Percentiles rank a stretch among this genome's conserved stretches.
Evolutionary conservation across 805 yeast species (phyloP).

Genomic region (Myxozyma melibiosi): DNA sequence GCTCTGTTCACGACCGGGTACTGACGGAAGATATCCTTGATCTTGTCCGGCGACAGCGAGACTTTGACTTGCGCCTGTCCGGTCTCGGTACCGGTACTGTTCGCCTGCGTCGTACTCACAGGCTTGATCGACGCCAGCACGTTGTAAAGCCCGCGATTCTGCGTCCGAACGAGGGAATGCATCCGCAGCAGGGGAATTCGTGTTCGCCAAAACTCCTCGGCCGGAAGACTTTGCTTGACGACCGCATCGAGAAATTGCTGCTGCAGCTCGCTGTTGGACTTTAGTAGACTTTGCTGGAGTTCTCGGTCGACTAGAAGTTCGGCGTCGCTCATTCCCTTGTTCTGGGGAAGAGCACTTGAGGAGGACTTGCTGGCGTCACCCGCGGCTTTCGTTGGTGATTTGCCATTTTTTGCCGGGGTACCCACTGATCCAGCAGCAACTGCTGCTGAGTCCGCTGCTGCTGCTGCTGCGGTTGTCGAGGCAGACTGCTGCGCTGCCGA

Average conservation of each 20-base stretch:
- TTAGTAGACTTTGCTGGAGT: constrained; percentile 75
- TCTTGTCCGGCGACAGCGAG: constrained; percentile 85
- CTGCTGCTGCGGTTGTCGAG: constrained; percentile 53
- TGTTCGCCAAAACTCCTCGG: constrained; percentile 53
- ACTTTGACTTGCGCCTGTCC: constrained; percentile 70
- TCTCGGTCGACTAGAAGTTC: constrained; percentile 68
- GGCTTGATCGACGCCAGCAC: constrained; percentile 93
- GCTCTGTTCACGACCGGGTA: constrained; percentile 91
- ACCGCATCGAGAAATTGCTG: constrained; percentile 86
- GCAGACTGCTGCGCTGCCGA: constrained; percentile 9
- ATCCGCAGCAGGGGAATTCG: constrained; percentile 68
- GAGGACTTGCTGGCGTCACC: not conserved
- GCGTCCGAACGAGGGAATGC: constrained; percentile 79
- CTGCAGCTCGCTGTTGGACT: constrained; percentile 68
- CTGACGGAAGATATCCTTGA: constrained; percentile 84
- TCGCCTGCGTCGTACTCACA: constrained; percentile 73
- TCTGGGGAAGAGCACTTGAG: constrained; percentile 38
- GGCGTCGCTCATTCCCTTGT: constrained; percentile 49
- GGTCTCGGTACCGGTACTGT: constrained; percentile 49
- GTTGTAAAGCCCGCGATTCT: constrained; percentile 89
- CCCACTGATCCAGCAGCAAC: constrained; percentile 43
- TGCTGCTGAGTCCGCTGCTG: constrained; percentile 48
- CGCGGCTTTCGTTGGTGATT: not conserved
- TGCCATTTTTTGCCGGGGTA: constrained; percentile 1
- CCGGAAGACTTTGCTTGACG: constrained; percentile 63